phyloP scores from a whole-genome alignment of 1,284 basidiomycete species.

The Anthracocystis panici-leucophaei region DNA sequence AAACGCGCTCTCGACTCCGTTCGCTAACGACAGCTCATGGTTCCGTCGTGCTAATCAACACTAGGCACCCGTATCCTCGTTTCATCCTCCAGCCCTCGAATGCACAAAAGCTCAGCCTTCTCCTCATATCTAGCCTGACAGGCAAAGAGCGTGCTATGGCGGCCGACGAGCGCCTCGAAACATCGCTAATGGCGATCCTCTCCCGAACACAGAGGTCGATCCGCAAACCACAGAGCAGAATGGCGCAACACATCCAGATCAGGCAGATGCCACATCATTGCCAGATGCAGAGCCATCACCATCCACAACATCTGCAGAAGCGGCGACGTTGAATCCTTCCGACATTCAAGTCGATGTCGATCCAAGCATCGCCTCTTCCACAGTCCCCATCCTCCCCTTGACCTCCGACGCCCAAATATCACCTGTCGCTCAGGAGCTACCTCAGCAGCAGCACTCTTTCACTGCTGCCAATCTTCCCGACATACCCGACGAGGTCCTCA shows the following conservation, averaged over 20 bases:
- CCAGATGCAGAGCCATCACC: slow-evolving; percentile 3
- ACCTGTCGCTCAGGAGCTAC: slow-evolving; percentile 4
- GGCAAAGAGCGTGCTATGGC: slow-evolving; percentile 41
- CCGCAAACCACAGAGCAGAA: slow-evolving; percentile 17
- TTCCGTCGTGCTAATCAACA: slow-evolving; percentile 4
- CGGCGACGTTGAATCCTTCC: background rate
- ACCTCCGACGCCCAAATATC: slow-evolving; percentile 14
- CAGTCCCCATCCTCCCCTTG: slow-evolving; percentile 5
- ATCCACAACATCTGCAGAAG: background rate
- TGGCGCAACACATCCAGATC: slow-evolving; percentile 3
- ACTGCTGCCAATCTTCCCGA: slow-evolving; percentile 30
- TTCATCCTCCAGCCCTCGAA: slow-evolving; percentile 9
- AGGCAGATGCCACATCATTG: slow-evolving; percentile 2
- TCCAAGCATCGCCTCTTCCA: slow-evolving; percentile 10
- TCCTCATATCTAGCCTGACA: slow-evolving; percentile 8
- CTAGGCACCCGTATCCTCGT: slow-evolving; percentile 18
- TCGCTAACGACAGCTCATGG: slow-evolving; percentile 16
- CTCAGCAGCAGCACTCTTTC: slow-evolving; percentile 26
- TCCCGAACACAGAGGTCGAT: slow-evolving; percentile 9
- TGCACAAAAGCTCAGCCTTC: slow-evolving; percentile 9
- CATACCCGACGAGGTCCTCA: slow-evolving; percentile 44
- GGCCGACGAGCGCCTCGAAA: slow-evolving; percentile 17
- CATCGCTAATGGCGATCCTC: slow-evolving; percentile 15
- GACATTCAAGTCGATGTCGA: slow-evolving; percentile 3
- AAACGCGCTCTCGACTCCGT: background rate